Base-by-base conservation (phyloP, 441 rosid genomes). In the Rhodomyrtus psidioides region DNA sequence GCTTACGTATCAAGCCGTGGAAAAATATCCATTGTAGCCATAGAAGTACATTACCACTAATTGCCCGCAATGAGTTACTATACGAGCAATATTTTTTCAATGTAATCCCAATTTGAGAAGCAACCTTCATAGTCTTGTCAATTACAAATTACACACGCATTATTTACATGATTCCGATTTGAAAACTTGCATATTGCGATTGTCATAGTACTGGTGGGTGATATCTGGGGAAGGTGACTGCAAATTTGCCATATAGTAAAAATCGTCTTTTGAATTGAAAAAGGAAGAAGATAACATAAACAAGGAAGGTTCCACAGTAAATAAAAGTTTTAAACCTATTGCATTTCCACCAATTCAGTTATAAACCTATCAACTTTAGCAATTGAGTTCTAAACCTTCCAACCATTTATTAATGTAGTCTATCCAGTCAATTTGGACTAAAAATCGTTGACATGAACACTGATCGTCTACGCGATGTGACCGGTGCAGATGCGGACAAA, bases 181-280 rank as follows among this genome's bases (percentile, higher is more conserved):
- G 28, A 14, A 27, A 3, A 15, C 2, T 27, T 27, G 28, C 70
- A 49, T 49, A 16, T 60, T 28, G 12, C 42, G 23, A 8, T 60
- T 60, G 74, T 7, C 74, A 60, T 19, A 2, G 42, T 60, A 7
- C 34, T 9, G 5, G 9, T 4, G 27, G 59, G 6, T 2, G 14
- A 56, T 24, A 56, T 24, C 2, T 2, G 6, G 13, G 26, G 13
- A 1, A 60, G 44, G 75, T 65, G 76, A 65, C 24, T 8, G 76
- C 46, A 65, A 65, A 34, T 65, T 65, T 44, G 3, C 4, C 4
- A 17, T 10, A 9, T 17, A 62, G 17, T 62, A 8, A 62, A 62
- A 60, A 28, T 62, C 26, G 3, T 30, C 76, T 65, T 65, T 65
- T 65, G 76, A 65, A 65, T 65, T 65, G 76, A 65, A 65, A 30